Base-by-base conservation (phyloP, 352 stramenopile species). In the Globisporangium viniferum region DNA sequence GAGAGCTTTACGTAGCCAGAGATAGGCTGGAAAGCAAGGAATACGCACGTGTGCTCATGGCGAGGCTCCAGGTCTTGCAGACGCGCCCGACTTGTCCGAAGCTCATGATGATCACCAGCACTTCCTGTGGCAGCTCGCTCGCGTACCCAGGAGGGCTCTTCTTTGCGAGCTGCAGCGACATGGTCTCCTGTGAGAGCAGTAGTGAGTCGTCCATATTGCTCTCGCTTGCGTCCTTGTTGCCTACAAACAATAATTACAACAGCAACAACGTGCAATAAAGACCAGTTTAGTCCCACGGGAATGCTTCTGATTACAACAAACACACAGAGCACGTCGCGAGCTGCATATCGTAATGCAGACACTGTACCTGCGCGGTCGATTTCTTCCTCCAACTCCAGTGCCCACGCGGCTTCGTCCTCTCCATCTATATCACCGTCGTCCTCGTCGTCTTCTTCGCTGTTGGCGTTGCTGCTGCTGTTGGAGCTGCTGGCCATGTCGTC, bases 1-100 rank as follows among this genome's bases (percentile, higher is more conserved):
- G 41, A 49, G 41, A 7, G 15, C 15, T 20, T 6, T 3, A 22
- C 20, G 18, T n/a, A 51, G 7, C 18, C 24, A 51, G 3, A 51
- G 18, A 24, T 20, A 7, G 44, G 8, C 7, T 7, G 22, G 2
- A 51, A 10, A 51, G 18, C 44, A 22, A 6, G 8, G 4, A 27
- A 41, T 9, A 72, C 74, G 65, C 71, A 90, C 82, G 51, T 41
- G 79, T 78, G 68, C 85, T 82, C 24, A 78, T 81, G 14, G 88
- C 88, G 60, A 92, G 76, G 71, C 88, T 94, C 88, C 86, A 95
- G 10, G 86, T 73, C 59, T 92, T 93, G 65, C 82, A 94, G 35
- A 95, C 79, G 29, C 88, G 86, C 24, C 88, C 86, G 2, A 95
- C 84, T 68, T 84, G 80, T 0, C 78, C 80, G 46, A 88, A 93